These are phyloP conservation scores for Phytomonas sp. DNA, from an alignment of 208 protist species.

Conservation along the genomic window DNA sequence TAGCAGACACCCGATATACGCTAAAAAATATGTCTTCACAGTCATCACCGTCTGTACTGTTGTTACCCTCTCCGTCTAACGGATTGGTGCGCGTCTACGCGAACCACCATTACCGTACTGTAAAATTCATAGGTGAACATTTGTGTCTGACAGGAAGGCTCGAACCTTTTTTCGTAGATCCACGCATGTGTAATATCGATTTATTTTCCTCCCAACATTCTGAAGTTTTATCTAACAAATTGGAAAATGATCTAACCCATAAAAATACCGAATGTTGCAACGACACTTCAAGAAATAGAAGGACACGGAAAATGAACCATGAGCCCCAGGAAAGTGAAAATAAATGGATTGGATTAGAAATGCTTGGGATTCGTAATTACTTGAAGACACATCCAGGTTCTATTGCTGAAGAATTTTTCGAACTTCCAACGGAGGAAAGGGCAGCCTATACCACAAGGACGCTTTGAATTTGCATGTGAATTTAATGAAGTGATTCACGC, in stretches of 20 bases:
- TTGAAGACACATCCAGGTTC: not conserved
- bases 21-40: not conserved
- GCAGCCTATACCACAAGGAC: not conserved
- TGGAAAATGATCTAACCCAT: not conserved
- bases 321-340: not conserved
- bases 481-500: not conserved
- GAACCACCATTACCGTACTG: slow-evolving; percentile 39
- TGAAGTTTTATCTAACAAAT: not conserved
- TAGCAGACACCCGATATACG: not conserved
- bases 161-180: not conserved
- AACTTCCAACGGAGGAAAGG: not conserved
- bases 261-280: not conserved
- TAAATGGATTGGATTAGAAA: not conserved
- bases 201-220: not conserved
- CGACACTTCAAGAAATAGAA: not conserved
- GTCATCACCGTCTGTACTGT: slow-evolving; percentile 16
- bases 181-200: not conserved
- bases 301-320: not conserved
- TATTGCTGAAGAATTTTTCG: not conserved
- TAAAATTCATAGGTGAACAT: slow-evolving; percentile 65
- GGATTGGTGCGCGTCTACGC: slow-evolving; percentile 33
- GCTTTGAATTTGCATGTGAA: not conserved
- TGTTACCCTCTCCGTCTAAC: slow-evolving; percentile 44
- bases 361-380: not conserved
- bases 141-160: slow-evolving; percentile 20